Evolutionary conservation across 805 yeast species (phyloP), one percentile per base, ranked within the genome.

Genomic region (Kockiozyma suomiensis): DNA sequence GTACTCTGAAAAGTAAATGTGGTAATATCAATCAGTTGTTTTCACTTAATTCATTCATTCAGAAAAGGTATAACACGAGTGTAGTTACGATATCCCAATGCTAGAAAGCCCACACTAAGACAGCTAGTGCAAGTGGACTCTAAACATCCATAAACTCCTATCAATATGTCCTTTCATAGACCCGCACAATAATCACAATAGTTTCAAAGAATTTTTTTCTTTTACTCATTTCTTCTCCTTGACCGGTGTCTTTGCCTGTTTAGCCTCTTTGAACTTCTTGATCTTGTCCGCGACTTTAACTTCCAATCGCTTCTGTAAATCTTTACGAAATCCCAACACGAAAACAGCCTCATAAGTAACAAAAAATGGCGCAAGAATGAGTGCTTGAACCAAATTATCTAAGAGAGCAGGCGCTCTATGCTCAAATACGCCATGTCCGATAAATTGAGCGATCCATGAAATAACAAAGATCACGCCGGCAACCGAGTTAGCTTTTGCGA

Each of bases 351-450:
- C 98, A 72, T 85, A 89, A 13, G 85, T 76, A 3, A 91, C 96
- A 71, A 93, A 92, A 70, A 83, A 90, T 0, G 98, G 98, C 0
- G 98, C 98, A 63, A 92, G 77, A 0, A 93, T 90, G 19, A 93
- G 72, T 3, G 97, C 94, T 70, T 91, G 97, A 4, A 86, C 75
- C 47, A 90, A 76, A 70, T 86, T 92, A 69, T 92, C 97, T 42
- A 90, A 72, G 54, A 93, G 74, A 0, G 98, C 97, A 0, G 99
- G 99, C 0, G 91, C 88, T 43, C 90, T 79, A 61, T 79, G 80
- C 70, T 93, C 99, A 70, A 84, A 88, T 10, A 81, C 78, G 1
- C 88, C 93, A 71, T 94, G 98, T 3, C 97, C 97, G 51, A 86
- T 78, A 72, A 93, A 91, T 69, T 94, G 98, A 5, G 83, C 84